Conservation (phyloP, 2,329 filamentous ascomycete genomes). For the Teratosphaeria destructans region DNA sequence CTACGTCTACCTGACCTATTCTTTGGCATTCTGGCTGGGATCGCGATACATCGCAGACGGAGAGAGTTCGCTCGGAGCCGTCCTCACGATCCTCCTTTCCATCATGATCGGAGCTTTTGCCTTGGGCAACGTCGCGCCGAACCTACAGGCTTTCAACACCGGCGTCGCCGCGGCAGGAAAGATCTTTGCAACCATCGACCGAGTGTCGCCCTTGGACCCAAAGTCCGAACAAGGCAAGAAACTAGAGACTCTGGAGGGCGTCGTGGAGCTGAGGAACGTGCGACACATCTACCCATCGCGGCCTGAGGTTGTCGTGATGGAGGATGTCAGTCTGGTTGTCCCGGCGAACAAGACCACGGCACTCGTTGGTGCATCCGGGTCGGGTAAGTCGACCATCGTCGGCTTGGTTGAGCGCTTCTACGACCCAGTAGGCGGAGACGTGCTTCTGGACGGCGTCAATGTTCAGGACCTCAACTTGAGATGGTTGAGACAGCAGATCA, state of each 20-base stretch:
- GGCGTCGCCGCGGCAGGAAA: conserved; percentile 77
- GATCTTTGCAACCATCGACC: conserved; percentile 90
- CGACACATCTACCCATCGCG: conserved; percentile 93
- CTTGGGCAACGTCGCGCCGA: conserved; percentile 76
- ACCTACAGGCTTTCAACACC: conserved; percentile 75
- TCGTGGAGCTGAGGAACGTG: conserved; percentile 69
- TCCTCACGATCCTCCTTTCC: conserved; percentile 79
- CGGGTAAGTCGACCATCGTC: conserved; percentile 89
- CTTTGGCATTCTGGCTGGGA: conserved; percentile 80
- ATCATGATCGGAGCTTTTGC: conserved; percentile 91
- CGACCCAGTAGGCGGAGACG: conserved; percentile 67
- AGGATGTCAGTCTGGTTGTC: conserved; percentile 67
- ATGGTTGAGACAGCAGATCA: conserved; percentile 87
- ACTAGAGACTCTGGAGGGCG: conserved; percentile 62
- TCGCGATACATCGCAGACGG: conserved; percentile 60
- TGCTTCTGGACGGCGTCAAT: conserved; percentile 74
- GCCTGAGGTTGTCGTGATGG: conserved; percentile 80
- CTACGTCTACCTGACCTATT: conserved; percentile 78
- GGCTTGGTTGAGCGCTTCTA: conserved; percentile 93
- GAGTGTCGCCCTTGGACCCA: conserved; percentile 73
- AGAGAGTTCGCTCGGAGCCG: conserved; percentile 54
- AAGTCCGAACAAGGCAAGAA: conserved; percentile 59
- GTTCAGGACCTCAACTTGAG: conserved; percentile 72
- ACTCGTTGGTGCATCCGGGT: conserved; percentile 85
- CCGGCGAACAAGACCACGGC: conserved; percentile 88